Conservation (phyloP, 306 rosid genomes). For the Vicia sativa region DNA sequence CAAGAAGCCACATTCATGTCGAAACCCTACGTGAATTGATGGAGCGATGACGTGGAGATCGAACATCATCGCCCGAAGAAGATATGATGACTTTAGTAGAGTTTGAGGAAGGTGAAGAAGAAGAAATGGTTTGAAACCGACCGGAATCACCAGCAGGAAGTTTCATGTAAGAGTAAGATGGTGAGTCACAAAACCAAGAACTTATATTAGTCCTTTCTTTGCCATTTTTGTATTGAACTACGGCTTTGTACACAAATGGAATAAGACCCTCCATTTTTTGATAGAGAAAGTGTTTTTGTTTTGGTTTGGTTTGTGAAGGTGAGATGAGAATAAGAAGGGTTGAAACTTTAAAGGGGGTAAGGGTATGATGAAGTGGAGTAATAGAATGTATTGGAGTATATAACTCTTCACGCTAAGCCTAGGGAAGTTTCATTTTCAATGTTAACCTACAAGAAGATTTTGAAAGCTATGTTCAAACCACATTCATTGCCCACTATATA, state of each 20-base stretch:
- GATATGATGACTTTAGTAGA: background rate
- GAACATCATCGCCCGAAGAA: slow-evolving; percentile 53
- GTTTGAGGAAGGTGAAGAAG: slow-evolving; percentile 45
- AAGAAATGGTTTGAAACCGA: slow-evolving; percentile 47
- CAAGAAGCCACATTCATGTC: slow-evolving; percentile 8
- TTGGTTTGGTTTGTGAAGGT: slow-evolving; percentile 40
- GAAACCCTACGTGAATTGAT: slow-evolving; percentile 40
- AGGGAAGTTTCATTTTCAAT: slow-evolving; percentile 51
- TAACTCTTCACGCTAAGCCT: slow-evolving; percentile 72
- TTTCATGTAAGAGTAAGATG: slow-evolving; percentile 59
- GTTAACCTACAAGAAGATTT: slow-evolving; percentile 56
- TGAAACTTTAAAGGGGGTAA: slow-evolving; percentile 35
- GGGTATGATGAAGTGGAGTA: slow-evolving; percentile 59
- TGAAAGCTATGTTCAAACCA: slow-evolving; percentile 53
- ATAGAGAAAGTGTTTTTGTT: slow-evolving; percentile 29
- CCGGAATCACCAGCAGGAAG: slow-evolving; percentile 65
- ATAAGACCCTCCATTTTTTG: slow-evolving; percentile 84
- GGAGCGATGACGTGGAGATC: slow-evolving; percentile 52
- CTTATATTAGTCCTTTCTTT: slow-evolving; percentile 42
- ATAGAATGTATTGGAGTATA: slow-evolving; percentile 51
- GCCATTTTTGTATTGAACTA: slow-evolving; percentile 73
- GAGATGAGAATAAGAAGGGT: slow-evolving; percentile 37
- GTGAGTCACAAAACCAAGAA: slow-evolving; percentile 74
- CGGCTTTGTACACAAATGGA: slow-evolving; percentile 79
- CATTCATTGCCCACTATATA: slow-evolving; percentile 4